Evolutionary conservation across 108 stramenopile genomes (phyloP), one percentile per base, ranked within the genome.

Genomic region (Schizochytrium sp.): DNA sequence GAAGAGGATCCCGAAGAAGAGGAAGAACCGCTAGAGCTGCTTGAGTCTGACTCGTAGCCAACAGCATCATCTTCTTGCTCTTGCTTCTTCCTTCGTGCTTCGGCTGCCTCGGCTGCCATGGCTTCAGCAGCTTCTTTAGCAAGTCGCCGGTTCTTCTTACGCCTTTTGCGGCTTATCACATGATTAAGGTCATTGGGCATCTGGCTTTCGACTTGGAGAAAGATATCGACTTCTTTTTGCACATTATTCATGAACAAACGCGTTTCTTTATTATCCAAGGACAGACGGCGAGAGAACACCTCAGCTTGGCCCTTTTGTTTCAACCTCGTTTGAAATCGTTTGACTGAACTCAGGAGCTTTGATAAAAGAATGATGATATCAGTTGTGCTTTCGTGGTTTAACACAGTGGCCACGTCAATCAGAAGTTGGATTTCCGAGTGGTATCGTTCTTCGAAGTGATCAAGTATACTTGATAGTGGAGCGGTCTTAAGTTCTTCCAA

Each of bases 341-440:
- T 58, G 57, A 69, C 10, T 8, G 64, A 7, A 7, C 28, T 69
- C 42, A 38, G 42, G 28, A 69, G 64, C 12, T 44, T 38, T 44
- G 8, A 7, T 8, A 69, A 7, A 44, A 7, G 5, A 44, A 69
- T 38, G 8, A 44, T 44, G 28, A 69, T 38, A 38, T 44, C 28
- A 44, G 40, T 13, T 7, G 64, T 69, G 64, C 15, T 2, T 8
- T 10, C 15, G 44, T 44, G 44, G 12, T 15, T 8, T 44, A 69
- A 44, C 8, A 15, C 64, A 8, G 10, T 8, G 8, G 64, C 64
- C 10, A 69, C 64, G 44, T 69, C 64, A 15, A 44, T 44, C 12
- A 69, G 64, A 0, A 69, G 64, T 44, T 69, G 64, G 5, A 69
- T 69, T 44, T 69, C 64, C 19, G 64, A 38, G 28, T 69, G 64